Evolutionary conservation across 805 yeast species (phyloP), one percentile per base, ranked within the genome.

Genomic region (Tetrapisispora namnaoensis): DNA sequence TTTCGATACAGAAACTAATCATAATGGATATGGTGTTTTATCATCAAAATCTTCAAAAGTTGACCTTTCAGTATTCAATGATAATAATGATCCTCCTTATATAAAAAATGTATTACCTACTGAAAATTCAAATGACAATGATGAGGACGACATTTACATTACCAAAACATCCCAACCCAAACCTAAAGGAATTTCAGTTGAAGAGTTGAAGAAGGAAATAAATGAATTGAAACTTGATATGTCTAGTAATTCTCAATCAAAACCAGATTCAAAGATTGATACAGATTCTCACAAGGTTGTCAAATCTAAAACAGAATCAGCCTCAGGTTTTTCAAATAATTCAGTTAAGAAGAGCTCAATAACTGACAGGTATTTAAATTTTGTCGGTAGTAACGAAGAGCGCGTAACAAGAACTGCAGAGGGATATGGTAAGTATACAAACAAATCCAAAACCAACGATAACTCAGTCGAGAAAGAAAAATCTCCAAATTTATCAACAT

Each of bases 381-480:
- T 79, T 35, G 61, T 80, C 49, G 54, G 52, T 16, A 56, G 64
- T 16, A 55, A 57, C 5, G 58, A 54, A 10, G 20, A 39, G 2
- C 48, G 45, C 37, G 47, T 41, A 39, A 49, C 35, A 10, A 82
- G 77, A 56, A 80, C 91, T 0, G 95, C 95, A 0, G 65, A 72
- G 5, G 96, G 96, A 0, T 88, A 89, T 63, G 96, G 96, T 8
- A 78, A 79, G 60, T 86, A 76, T 60, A 80, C 90, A 0, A 82
- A 17, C 16, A 27, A 16, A 37, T 10, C 37, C 17, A 20, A 41
- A 4, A 28, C 11, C 10, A 24, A 30, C 27, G 14, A 14, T 17
- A 17, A 11, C 8, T 16, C 9, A 30, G 30, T 7, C 16, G 16
- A 17, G 16, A 7, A n/a, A 38, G 41, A 21, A 18, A 38, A 27